Conservation (phyloP, 352 stramenopile species). For the Sclerospora graminicola region DNA sequence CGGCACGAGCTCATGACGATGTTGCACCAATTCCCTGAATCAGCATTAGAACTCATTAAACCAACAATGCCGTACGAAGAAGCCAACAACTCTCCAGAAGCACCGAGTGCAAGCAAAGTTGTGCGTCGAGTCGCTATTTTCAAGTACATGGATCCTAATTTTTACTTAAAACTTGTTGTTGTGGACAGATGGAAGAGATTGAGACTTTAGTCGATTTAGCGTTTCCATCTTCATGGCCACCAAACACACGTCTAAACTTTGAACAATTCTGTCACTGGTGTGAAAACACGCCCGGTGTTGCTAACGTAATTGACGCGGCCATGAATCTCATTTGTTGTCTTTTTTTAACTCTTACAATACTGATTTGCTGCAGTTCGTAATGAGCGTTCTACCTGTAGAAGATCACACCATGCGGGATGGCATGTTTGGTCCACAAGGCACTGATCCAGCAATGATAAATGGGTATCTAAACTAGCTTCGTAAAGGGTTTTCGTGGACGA, state of each 20-base stretch:
- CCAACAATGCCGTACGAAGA: constrained; percentile 16
- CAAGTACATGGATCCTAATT: not conserved
- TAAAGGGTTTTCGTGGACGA: too few relatives aligned
- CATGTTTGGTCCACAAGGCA: constrained; percentile 3
- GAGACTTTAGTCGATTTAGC: constrained; percentile 79
- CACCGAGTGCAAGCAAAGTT: constrained; percentile 8
- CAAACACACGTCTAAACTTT: constrained; percentile 67
- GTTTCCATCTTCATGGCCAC: constrained; percentile 30
- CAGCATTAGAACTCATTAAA: constrained; percentile 50
- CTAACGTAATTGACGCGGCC: constrained; percentile 34
- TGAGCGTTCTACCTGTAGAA: constrained; percentile 67
- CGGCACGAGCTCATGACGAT: constrained; percentile 77
- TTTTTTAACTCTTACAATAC: too few relatives aligned
- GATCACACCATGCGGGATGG: constrained; percentile 19
- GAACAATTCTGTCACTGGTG: constrained; percentile 85
- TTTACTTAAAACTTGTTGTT: not conserved
- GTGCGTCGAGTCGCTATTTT: constrained; percentile 4
- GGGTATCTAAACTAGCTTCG: too few relatives aligned
- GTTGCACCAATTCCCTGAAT: constrained; percentile 77
- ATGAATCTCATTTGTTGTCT: too few relatives aligned
- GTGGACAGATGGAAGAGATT: constrained; percentile 45
- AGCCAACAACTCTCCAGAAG: constrained; percentile 7
- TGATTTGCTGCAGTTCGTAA: constrained; percentile 48
- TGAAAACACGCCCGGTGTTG: constrained; percentile 63
- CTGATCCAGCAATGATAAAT: constrained; percentile 1